Base-by-base conservation (phyloP, 2,329 filamentous ascomycete genomes). In the Arthrocladium fulminans region DNA sequence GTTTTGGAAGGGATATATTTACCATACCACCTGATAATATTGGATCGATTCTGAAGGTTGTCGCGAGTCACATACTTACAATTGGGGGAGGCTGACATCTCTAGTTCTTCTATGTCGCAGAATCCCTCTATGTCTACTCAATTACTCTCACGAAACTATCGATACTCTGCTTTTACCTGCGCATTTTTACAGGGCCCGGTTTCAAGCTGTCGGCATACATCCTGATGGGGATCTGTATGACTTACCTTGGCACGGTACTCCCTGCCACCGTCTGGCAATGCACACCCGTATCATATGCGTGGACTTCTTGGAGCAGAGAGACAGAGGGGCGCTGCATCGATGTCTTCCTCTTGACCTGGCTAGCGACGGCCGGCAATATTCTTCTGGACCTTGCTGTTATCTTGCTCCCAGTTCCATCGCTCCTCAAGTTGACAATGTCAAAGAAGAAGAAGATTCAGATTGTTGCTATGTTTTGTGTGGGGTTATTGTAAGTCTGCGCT, bases 1-100 rank as follows among this genome's bases (percentile, higher is more conserved):
- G 70, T 2, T 60, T 73, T 3, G 70, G 71, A 7, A 61, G 58
- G 22, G 69, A 73, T 49, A 68, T 73, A 52, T 73, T 70, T 70
- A 67, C 62, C 25, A 59, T 73, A 3, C 58, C 64, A 1, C 64
- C 65, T 19, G 3, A 20, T 24, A 4, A 37, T 17, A 41, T 48
- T 38, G 23, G 29, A 2, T 10, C 12, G 22, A 19, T 17, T 24
- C 19, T 43, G 3, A 10, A 44, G 25, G 47, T 44, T 13, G 22
- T 24, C 6, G 17, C 34, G 34, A 38, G 34, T 17, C 15, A 38
- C 7, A 8, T 8, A 29, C 27, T 29, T 17, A 17, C 17, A 8
- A 8, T 8, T n/a, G 7, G 8, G 15, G 7, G 12, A 8, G 7
- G 17, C 7, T 38, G 15, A 8, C 6, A 38, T 27, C 9, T 22